Conservation (phyloP, 225 moss, liverwort and hornwort species). For the Thuidium tamariscinum region DNA sequence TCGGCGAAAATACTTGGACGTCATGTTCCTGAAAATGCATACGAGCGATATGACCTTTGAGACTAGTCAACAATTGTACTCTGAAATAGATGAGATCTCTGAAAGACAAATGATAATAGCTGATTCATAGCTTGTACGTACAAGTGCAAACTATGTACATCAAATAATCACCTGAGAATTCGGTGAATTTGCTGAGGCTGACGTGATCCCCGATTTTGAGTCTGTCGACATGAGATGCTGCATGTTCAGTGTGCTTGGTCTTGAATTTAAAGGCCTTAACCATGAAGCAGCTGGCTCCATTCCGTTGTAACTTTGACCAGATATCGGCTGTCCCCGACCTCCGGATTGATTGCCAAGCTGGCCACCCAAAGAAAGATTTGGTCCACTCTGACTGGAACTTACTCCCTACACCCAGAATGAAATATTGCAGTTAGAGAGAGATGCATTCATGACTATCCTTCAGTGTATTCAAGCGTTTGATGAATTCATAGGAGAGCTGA, state of each 20-base stretch:
- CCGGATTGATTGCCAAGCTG: conserved; percentile 53
- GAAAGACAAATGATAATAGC: neutral
- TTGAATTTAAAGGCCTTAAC: conserved; percentile 52
- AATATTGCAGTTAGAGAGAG: neutral
- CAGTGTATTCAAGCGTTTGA: neutral
- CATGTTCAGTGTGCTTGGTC: conserved; percentile 42
- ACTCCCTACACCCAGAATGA: conserved; percentile 39
- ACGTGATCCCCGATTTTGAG: conserved; percentile 34
- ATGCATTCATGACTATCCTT: neutral
- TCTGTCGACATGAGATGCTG: conserved; percentile 63
- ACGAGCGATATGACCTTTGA: neutral
- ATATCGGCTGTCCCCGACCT: conserved; percentile 33
- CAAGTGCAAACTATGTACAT: neutral
- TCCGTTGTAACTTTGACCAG: conserved; percentile 49
- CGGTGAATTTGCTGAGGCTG: conserved; percentile 43
- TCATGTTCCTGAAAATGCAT: conserved; percentile 36
- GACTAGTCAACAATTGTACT: neutral
- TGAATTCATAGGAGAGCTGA: neutral
- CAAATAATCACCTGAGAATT: conserved; percentile 44
- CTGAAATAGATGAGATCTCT: neutral
- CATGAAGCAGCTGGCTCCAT: conserved; percentile 63
- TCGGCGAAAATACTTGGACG: conserved; percentile 52
- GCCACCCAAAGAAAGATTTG: conserved; percentile 64
- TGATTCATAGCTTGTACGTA: neutral
- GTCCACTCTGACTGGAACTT: conserved; percentile 54